Evolutionary conservation across 768 basidiomycete species (phyloP).

Genomic region (Cubamyces sp.): DNA sequence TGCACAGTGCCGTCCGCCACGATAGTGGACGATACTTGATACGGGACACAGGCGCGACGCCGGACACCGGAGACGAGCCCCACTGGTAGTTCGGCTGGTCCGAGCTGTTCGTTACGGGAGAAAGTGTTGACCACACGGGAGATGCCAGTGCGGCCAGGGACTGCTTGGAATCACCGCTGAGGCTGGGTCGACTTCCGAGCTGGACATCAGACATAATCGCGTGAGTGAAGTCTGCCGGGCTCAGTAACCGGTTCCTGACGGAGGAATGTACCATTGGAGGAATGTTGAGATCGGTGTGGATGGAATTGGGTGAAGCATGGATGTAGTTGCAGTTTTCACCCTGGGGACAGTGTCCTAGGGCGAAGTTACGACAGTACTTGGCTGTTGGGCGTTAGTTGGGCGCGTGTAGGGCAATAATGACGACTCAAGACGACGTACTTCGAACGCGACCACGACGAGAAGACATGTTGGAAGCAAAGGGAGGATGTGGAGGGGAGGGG

Average conservation of each 20-base stretch:
- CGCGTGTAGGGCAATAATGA: background rate
- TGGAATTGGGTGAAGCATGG: constrained; percentile 33
- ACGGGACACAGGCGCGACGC: constrained; percentile 1
- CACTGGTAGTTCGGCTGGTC: constrained; percentile 19
- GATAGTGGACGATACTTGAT: constrained; percentile 32
- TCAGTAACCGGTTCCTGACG: constrained; percentile 10
- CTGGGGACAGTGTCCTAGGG: constrained; percentile 41
- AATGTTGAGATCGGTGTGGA: constrained; percentile 13
- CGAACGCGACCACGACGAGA: constrained; percentile 22
- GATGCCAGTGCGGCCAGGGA: constrained; percentile 9
- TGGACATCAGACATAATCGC: constrained; percentile 7
- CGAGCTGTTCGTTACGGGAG: constrained; percentile 21
- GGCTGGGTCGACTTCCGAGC: constrained; percentile 2
- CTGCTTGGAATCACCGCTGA: background rate
- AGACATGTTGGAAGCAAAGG: constrained; percentile 14
- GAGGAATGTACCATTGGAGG: constrained; percentile 11
- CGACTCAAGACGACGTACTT: constrained; percentile 19
- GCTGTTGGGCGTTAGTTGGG: constrained; percentile 30
- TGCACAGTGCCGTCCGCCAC: constrained; percentile 45
- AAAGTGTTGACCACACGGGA: constrained; percentile 13
- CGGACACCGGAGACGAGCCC: background rate
- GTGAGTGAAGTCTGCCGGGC: constrained; percentile 6
- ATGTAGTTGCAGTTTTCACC: constrained; percentile 45
- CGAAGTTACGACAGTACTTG: constrained; percentile 43
- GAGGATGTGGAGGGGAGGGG: constrained; percentile 12